A percentile compares a stretch with the other conserved stretches of the same genome.
These are phyloP conservation scores for Coemansia sp. DNA, from an alignment of 192 early-diverging fungal genomes.

Conservation along the genomic window DNA sequence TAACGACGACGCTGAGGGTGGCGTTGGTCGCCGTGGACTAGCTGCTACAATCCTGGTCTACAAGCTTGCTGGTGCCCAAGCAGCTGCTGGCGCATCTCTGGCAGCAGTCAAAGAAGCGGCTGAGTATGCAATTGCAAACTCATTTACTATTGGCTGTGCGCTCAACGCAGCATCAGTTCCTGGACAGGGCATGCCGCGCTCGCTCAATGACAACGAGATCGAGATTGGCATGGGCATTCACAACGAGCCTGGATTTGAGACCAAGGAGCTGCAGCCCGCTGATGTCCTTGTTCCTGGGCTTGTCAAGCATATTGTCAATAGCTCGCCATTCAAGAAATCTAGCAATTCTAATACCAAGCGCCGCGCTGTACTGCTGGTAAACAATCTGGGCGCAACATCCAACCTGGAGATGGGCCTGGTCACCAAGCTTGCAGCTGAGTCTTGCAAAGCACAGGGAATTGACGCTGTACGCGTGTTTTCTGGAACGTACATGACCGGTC, in stretches of 20 bases:
- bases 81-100: slow-evolving; percentile 59
- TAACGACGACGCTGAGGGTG: slow-evolving; percentile 56
- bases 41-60: slow-evolving; percentile 76
- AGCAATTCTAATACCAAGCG: slow-evolving; percentile 14
- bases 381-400: slow-evolving; percentile 79
- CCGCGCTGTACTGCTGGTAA: slow-evolving; percentile 67
- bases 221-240: slow-evolving; percentile 85
- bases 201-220: slow-evolving; percentile 56
- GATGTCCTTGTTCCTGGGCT: slow-evolving; percentile 55
- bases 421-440: slow-evolving; percentile 66
- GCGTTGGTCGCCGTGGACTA: slow-evolving; percentile 75
- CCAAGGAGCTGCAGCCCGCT: slow-evolving; percentile 52
- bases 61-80: slow-evolving; percentile 77
- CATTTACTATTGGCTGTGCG: slow-evolving; percentile 78
- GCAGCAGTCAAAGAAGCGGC: slow-evolving; percentile 57
- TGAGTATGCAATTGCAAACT: slow-evolving; percentile 57
- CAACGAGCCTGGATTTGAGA: slow-evolving; percentile 74
- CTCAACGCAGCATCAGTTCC: slow-evolving; percentile 74
- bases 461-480: slow-evolving; percentile 58
- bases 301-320: slow-evolving; percentile 54
- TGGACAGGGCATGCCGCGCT: slow-evolving; percentile 56
- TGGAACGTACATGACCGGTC: slow-evolving; percentile 74
- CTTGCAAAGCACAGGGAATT: slow-evolving; percentile 29
- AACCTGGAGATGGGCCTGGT: slow-evolving; percentile 69
- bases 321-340: slow-evolving; percentile 44